These are phyloP conservation scores for Beauveria pseudobassiana DNA, from an alignment of 2,329 filamentous ascomycete species.

Conservation along the genomic window DNA sequence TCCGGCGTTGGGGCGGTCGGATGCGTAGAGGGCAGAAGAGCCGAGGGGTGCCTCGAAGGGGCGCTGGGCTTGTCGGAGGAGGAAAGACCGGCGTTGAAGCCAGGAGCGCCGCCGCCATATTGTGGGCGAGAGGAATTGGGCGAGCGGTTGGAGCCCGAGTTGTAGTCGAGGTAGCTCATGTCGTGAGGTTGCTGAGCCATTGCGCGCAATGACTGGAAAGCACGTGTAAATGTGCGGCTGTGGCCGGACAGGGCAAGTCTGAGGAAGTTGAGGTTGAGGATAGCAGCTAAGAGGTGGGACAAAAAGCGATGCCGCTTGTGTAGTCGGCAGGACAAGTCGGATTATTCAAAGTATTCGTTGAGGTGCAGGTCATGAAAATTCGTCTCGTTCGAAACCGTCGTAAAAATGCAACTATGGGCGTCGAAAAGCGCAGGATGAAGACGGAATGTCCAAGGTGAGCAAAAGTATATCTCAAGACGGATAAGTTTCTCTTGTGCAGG, in stretches of 20 bases:
- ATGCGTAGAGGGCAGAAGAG: constrained; percentile 58
- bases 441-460: neutral
- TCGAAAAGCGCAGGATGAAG: neutral
- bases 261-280: neutral
- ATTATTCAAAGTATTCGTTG: neutral
- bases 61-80: constrained; percentile 53
- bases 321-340: neutral
- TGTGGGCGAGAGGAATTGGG: constrained; percentile 63
- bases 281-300: neutral
- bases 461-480: neutral
- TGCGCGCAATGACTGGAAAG: neutral
- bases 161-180: constrained; percentile 64
- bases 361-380: constrained; percentile 7
- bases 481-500: neutral
- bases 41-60: constrained; percentile 67
- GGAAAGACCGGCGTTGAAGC: constrained; percentile 44
- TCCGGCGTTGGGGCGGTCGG: constrained; percentile 58
- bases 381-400: constrained; percentile 9
- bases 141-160: constrained; percentile 49
- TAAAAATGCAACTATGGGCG: neutral
- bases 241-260: neutral
- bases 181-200: constrained; percentile 49
- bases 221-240: neutral
- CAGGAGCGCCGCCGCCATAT: constrained; percentile 33
- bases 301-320: neutral